Base-by-base conservation (phyloP, 352 stramenopile species). In the Phytopythium oedochilum region DNA sequence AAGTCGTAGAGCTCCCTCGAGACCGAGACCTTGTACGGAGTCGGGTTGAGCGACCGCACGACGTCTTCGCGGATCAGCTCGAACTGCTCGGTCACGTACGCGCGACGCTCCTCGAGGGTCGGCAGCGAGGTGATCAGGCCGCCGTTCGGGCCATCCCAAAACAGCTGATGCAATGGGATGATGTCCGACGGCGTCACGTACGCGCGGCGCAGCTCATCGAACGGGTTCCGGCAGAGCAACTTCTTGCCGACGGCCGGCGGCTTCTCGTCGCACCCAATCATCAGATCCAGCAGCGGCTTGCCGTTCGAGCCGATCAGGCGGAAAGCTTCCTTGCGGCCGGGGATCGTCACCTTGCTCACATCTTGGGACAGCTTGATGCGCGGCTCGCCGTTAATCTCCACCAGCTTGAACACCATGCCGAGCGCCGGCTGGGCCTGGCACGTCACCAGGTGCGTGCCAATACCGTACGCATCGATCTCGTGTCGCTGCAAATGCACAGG, bases 381-480 rank as follows among this genome's bases (percentile, higher is more conserved):
- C 17, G 97, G 92, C 58, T 88, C 63, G 23, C 83, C 90, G 57
- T 98, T 91, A 58, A 99, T 96, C 77, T 99, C 96, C 31, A 99
- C 97, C 23, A 99, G 83, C 77, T 99, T 99, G 86, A 98, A 99
- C 22, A 99, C 97, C 96, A 97, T 97, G 23, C 97, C 97, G 1
- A 99, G 79, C 23, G 97, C 97, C 23, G 97, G 97, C 66, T 99
- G 97, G 18, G 87, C 88, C 71, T 99, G 97, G 70, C 97, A 99
- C 8, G 97, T 99, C 35, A 99, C 90, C 38, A 97, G 62, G 67
- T 97, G 83, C 35, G 94, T 98, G 14, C 96, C 96, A 67, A 99
- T 98, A 40, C 96, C 96, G 66, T 96, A 98, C 34, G 90, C 74
- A 54, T 98, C 96, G 55, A 98, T 98, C 43, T 94, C 89, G 70